These are phyloP conservation scores for Meripilus lineatus DNA, from an alignment of 1,284 basidiomycete species.

Conservation along the genomic window DNA sequence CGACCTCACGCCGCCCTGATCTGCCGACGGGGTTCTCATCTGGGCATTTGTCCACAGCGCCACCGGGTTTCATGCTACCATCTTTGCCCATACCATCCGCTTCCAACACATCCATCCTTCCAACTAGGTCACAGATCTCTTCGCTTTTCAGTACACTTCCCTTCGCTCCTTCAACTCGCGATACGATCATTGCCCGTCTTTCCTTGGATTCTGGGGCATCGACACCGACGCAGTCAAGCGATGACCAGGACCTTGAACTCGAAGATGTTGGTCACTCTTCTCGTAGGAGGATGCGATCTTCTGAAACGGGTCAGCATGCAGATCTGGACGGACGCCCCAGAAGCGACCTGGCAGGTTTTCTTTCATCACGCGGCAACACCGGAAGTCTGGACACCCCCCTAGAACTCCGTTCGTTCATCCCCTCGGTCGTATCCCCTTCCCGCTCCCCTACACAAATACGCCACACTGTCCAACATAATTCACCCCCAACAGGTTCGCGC, in stretches of 20 bases:
- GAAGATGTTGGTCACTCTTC: conserved; percentile 18
- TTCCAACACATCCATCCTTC: conserved; percentile 1
- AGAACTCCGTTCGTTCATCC: too few species aligned
- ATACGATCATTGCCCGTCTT: conserved; percentile 18
- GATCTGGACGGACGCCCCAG: background rate
- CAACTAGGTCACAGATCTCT: conserved; percentile 10
- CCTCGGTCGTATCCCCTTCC: background rate
- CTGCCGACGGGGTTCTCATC: background rate
- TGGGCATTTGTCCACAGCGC: background rate
- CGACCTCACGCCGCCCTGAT: background rate
- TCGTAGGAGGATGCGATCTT: background rate
- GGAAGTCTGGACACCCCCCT: background rate
- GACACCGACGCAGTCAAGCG: conserved; percentile 24
- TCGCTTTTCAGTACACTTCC: conserved; percentile 18
- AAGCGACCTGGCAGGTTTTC: background rate
- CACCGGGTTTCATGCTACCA: background rate
- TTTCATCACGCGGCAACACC: background rate
- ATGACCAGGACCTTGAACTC: conserved; percentile 28
- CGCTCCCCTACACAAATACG: background rate
- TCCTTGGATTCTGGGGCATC: conserved; percentile 26
- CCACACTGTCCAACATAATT: background rate
- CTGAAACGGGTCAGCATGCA: background rate
- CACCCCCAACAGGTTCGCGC: background rate
- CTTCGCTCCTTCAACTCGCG: conserved; percentile 11
- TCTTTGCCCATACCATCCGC: background rate